phyloP scores from a whole-genome alignment of 495 filamentous ascomycete genomes.

The Penicillium canariense region DNA sequence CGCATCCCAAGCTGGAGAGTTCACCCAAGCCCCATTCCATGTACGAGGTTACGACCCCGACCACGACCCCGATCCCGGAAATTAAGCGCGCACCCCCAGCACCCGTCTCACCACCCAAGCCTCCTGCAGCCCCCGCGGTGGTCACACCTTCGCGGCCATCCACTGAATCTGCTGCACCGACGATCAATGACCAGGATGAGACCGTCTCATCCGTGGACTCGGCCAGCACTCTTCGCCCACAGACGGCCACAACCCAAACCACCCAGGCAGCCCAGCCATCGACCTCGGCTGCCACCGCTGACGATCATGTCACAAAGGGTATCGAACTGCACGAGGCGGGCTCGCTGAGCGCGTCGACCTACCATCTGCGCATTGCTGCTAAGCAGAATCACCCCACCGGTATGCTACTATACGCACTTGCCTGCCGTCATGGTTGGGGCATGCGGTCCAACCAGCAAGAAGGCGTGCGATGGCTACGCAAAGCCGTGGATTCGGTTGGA shows the following conservation, averaged over 20 bases:
- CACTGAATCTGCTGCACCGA: slow-evolving; percentile 26
- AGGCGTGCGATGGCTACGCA: slow-evolving; percentile 85
- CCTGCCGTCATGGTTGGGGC: slow-evolving; percentile 97
- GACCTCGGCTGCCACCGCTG: slow-evolving; percentile 63
- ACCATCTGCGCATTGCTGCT: slow-evolving; percentile 89
- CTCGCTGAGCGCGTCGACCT: slow-evolving; percentile 85
- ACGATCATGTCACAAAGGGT: slow-evolving; percentile 84
- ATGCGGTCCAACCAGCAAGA: slow-evolving; percentile 89
- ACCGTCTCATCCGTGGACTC: slow-evolving; percentile 63
- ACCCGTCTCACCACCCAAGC: slow-evolving; percentile 13
- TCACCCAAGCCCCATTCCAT: slow-evolving; percentile 40
- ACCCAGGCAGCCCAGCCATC: slow-evolving; percentile 38
- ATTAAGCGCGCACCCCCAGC: slow-evolving; percentile 17
- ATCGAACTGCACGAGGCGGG: slow-evolving; percentile 87
- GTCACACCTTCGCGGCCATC: slow-evolving; percentile 49
- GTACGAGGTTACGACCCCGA: slow-evolving; percentile 28
- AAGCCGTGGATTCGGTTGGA: slow-evolving; percentile 81
- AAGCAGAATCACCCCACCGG: slow-evolving; percentile 80
- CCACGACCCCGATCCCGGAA: slow-evolving; percentile 17
- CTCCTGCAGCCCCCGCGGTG: slow-evolving; percentile 27
- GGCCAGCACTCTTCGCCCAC: slow-evolving; percentile 61
- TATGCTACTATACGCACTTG: slow-evolving; percentile 94
- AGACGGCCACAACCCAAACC: slow-evolving; percentile 44
- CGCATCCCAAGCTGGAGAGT: slow-evolving; percentile 17
- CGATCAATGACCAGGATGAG: slow-evolving; percentile 41